phyloP scores from a whole-genome alignment of 176 grass and related monocot genomes.

The Luzula sylvatica region DNA sequence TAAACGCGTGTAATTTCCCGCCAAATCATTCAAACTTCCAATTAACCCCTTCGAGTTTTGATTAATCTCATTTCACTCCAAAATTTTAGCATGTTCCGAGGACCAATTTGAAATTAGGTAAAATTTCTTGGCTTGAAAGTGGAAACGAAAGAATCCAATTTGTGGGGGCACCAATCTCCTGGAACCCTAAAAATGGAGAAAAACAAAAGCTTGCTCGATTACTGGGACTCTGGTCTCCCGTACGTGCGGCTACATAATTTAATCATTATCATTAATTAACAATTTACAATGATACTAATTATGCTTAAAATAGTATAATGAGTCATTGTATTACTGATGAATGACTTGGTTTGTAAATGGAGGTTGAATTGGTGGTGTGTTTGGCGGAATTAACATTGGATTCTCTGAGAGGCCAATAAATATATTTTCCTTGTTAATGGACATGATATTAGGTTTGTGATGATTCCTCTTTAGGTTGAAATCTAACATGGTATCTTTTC shows the following conservation, averaged over 20 bases:
- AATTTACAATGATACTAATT: neutral
- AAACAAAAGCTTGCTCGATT: constrained; percentile 9
- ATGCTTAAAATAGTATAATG: neutral
- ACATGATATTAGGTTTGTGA: no score
- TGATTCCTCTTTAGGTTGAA: no score
- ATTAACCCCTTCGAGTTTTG: neutral
- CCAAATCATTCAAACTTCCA: neutral
- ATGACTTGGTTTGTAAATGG: no score
- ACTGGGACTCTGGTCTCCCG: constrained; percentile 1
- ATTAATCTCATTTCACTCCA: no score
- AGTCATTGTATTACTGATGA: neutral
- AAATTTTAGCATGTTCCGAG: no score
- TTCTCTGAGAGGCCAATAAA: no score
- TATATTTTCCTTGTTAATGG: no score
- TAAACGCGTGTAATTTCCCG: constrained; percentile 2
- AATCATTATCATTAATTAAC: neutral
- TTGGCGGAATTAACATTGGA: no score
- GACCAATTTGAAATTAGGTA: neutral
- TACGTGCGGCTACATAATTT: constrained; percentile 4
- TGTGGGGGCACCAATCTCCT: neutral
- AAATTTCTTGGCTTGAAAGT: neutral
- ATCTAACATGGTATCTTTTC: no score
- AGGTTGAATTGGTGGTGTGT: no score
- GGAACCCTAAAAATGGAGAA: constrained; percentile 13
- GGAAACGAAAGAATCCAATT: neutral